These are phyloP conservation scores for Smittium culicis DNA, from an alignment of 371 early-diverging fungal genomes.

Conservation along the genomic window DNA sequence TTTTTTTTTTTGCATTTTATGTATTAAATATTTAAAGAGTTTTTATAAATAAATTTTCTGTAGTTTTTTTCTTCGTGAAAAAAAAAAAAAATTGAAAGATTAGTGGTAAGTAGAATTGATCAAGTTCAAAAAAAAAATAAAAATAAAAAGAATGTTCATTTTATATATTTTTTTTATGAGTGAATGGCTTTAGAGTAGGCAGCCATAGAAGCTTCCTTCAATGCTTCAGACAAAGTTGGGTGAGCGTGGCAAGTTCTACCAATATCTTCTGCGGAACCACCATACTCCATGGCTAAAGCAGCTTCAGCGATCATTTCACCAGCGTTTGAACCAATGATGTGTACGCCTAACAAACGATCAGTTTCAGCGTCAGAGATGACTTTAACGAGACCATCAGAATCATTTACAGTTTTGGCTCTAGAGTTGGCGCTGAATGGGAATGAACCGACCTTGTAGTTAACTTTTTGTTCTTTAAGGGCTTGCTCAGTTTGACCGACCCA, in stretches of 20 bases:
- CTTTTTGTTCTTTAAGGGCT: slow-evolving; percentile 70
- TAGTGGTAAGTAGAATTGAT: too few species aligned
- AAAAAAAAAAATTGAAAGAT: too few species aligned
- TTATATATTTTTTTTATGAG: slow-evolving; percentile 42
- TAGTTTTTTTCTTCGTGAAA: too few species aligned
- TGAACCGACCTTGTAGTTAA: slow-evolving; percentile 73
- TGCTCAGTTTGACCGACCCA: slow-evolving; percentile 96
- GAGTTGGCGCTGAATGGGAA: slow-evolving; percentile 96
- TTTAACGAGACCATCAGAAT: slow-evolving; percentile 89
- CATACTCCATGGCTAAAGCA: slow-evolving; percentile 92
- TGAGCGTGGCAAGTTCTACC: slow-evolving; percentile 97
- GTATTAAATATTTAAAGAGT: too few species aligned
- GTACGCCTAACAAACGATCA: slow-evolving; percentile 89
- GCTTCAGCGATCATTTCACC: slow-evolving; percentile 99
- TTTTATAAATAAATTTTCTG: too few species aligned
- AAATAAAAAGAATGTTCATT: too few species aligned
- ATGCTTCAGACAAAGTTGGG: slow-evolving; percentile 91
- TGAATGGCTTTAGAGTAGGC: slow-evolving; percentile 57
- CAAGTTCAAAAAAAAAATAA: too few species aligned
- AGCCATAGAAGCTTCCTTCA: slow-evolving; percentile 95
- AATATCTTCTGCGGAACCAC: slow-evolving; percentile 90
- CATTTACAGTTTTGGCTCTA: slow-evolving; percentile 93
- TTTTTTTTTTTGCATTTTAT: too few species aligned
- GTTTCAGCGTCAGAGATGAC: slow-evolving; percentile 89
- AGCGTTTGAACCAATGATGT: slow-evolving; percentile 95